phyloP scores from a whole-genome alignment of 2,329 filamentous ascomycete species.

The Microdochium bolleyi region DNA sequence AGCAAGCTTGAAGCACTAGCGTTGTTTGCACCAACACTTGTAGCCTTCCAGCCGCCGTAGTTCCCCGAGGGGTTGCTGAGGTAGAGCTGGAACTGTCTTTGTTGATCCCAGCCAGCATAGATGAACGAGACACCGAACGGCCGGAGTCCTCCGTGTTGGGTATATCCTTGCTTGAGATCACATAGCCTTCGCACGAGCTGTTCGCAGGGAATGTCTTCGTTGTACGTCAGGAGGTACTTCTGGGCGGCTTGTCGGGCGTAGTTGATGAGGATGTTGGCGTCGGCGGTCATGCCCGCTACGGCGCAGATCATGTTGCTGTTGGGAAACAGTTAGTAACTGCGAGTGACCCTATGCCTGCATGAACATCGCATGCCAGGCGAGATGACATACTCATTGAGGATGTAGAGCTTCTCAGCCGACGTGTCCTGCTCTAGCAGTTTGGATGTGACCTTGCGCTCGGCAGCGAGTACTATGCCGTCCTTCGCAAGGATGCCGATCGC shows the following conservation, averaged over 20 bases:
- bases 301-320: conserved; percentile 98
- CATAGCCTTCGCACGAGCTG: conserved; percentile 94
- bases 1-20: conserved; percentile 92
- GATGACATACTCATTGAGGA: conserved; percentile 79
- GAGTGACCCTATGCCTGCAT: neutral
- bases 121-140: conserved; percentile 99
- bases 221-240: conserved; percentile 96
- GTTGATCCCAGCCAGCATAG: conserved; percentile 95
- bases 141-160: conserved; percentile 94
- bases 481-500: conserved; percentile 94
- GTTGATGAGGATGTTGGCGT: conserved; percentile 99
- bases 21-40: conserved; percentile 95
- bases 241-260: conserved; percentile 96
- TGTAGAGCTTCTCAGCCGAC: conserved; percentile 99
- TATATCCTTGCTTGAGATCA: conserved; percentile 98
- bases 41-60: conserved; percentile 99
- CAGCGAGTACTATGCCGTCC: conserved; percentile 96
- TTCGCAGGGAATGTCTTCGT: conserved; percentile 99
- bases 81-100: conserved; percentile 96
- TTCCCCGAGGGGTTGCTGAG: conserved; percentile 98
- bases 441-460: conserved; percentile 97
- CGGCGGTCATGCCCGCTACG: conserved; percentile 97
- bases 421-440: conserved; percentile 99
- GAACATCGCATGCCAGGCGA: neutral
- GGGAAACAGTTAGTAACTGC: conserved; percentile 1